Conservation (phyloP, 73 alveolate genomes). For the Paramecium sonneborni region DNA sequence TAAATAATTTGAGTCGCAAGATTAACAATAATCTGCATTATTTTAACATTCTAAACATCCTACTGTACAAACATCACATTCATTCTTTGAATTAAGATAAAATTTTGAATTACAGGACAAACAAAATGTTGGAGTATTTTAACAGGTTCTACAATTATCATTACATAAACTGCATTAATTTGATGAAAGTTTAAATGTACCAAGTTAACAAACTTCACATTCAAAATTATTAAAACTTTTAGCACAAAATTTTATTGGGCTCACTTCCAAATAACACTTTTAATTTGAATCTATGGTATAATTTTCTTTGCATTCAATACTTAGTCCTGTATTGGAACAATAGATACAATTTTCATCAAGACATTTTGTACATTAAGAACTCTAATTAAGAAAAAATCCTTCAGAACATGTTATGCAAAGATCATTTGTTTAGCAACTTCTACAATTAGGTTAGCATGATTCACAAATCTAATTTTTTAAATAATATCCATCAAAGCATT, state of each 20-base stretch:
- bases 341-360: neutral
- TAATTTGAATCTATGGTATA: neutral
- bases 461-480: neutral
- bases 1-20: neutral
- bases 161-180: neutral
- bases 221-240: neutral
- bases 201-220: neutral
- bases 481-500: constrained; percentile 19
- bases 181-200: neutral
- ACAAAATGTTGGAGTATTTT: neutral
- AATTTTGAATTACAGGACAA: neutral
- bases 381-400: neutral
- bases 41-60: neutral
- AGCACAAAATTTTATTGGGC: neutral
- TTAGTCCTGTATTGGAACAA: neutral
- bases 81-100: neutral
- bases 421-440: neutral
- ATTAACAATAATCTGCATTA: neutral
- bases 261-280: neutral
- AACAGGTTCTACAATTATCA: neutral
- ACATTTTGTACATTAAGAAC: neutral
- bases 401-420: neutral
- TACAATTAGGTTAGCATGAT: neutral
- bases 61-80: neutral
- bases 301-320: neutral